phyloP scores from a whole-genome alignment of 441 rosid species.

The Croton laevigatus region DNA sequence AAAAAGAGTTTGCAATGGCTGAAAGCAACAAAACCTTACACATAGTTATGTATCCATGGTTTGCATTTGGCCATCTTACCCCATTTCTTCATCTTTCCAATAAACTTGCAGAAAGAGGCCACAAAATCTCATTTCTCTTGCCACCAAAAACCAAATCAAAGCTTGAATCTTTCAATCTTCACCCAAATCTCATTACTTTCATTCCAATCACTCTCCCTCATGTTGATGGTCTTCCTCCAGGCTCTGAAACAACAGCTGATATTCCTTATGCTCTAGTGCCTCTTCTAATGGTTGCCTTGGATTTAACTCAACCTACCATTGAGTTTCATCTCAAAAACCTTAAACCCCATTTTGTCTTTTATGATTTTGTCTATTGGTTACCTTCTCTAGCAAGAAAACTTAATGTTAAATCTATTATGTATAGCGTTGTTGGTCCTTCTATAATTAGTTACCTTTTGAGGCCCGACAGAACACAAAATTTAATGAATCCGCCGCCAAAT shows the following conservation, averaged over 20 bases:
- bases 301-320: slow-evolving; percentile 27
- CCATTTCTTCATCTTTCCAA: slow-evolving; percentile 43
- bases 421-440: too few species aligned
- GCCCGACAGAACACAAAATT: slow-evolving; percentile 29
- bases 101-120: slow-evolving; percentile 48
- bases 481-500: slow-evolving; percentile 27
- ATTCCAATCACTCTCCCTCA: slow-evolving; percentile 47
- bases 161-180: slow-evolving; percentile 35
- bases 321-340: slow-evolving; percentile 24
- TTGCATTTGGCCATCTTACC: slow-evolving; percentile 44
- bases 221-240: slow-evolving; percentile 56
- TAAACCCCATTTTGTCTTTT: slow-evolving; percentile 39
- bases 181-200: slow-evolving; percentile 44
- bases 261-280: slow-evolving; percentile 24
- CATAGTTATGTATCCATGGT: slow-evolving; percentile 53
- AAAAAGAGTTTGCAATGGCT: too few species aligned
- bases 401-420: slow-evolving; percentile 34
- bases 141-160: slow-evolving; percentile 28
- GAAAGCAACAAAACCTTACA: slow-evolving; percentile 18
- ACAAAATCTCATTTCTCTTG: slow-evolving; percentile 40
- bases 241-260: slow-evolving; percentile 39
- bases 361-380: slow-evolving; percentile 45
- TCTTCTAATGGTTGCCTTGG: slow-evolving; percentile 44
- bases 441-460: too few species aligned
- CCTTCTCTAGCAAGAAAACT: slow-evolving; percentile 20